Percentiles rank a stretch among this genome's conserved stretches.
phyloP scores from a whole-genome alignment of 2,329 filamentous ascomycete species.

The Apiospora phragmitis region DNA sequence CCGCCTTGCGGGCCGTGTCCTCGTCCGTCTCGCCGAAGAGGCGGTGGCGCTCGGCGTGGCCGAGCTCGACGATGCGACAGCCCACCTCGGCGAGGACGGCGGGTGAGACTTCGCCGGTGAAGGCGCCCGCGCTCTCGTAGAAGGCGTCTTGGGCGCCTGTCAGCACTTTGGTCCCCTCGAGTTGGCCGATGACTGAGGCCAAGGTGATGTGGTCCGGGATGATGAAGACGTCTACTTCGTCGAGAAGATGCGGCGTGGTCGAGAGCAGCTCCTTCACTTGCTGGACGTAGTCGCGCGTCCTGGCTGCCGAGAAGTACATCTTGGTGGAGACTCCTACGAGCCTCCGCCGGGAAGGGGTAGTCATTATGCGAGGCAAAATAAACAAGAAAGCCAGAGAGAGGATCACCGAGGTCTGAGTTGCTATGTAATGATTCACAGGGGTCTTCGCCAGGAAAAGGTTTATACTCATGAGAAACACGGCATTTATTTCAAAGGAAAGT shows the following conservation, averaged over 20 bases:
- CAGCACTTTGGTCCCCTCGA: conserved; percentile 50
- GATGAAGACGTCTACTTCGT: conserved; percentile 57
- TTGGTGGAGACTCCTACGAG: conserved; percentile 75
- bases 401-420: neutral
- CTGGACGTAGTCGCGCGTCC: conserved; percentile 58
- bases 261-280: conserved; percentile 48
- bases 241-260: conserved; percentile 24
- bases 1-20: conserved; percentile 66
- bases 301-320: conserved; percentile 74
- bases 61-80: conserved; percentile 73
- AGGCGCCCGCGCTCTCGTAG: conserved; percentile 69
- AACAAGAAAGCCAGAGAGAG: neutral
- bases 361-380: neutral
- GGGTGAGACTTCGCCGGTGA: conserved; percentile 77
- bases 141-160: conserved; percentile 78
- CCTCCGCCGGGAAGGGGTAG: conserved; percentile 25
- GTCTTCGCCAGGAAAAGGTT: neutral
- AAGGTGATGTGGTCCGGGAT: conserved; percentile 77
- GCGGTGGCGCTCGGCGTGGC: conserved; percentile 75
- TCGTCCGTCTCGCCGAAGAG: conserved; percentile 76
- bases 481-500: neutral
- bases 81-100: conserved; percentile 66
- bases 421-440: neutral
- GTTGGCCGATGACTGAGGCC: conserved; percentile 47
- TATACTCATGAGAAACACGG: too few species aligned